Evolutionary conservation across 2,329 filamentous ascomycete species (phyloP), one percentile per base, ranked within the genome.

Genomic region (Ceratocystis lukuohia): DNA sequence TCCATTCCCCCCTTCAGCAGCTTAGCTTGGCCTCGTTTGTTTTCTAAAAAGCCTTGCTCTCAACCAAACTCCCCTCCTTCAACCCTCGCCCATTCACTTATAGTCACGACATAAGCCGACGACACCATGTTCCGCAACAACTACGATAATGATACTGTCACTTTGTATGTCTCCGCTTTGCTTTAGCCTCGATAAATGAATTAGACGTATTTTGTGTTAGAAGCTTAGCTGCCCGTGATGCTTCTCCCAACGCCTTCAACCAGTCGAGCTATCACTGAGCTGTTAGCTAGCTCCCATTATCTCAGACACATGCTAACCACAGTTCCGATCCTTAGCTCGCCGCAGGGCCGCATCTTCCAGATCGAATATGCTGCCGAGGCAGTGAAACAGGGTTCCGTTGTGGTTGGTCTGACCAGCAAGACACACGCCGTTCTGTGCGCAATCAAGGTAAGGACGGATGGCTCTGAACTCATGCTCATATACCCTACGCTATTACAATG

Each of bases 131-230:
- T 99, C 81, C 86, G 94, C 80, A 99, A 99, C 84, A 97, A 97
- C 80, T 99, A 99, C 84, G 94, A 99, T 82, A 99, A 99, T 86
- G 94, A 99, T 79, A 96, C 93, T 70, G 92, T 97, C 80, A 99
- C 94, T 80, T 99, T 97, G 91, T 96, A 83, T 79, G 87, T 79
- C 74, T 70, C 25, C 25, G n/a, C n/a, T n/a, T 3, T 20, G 25
- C 28, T 7, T 6, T 17, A 4, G 28, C 20, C 1, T 37, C 20
- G 10, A 33, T 53, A 15, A 15, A 22, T 53, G 20, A 53, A 10
- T 15, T 17, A 15, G 48, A 10, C 25, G 22, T 12, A 28, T 25
- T 15, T 28, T 12, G 33, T 15, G n/a, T n/a, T 22, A 12, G 8
- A 50, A 48, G 44, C 20, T 33, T 33, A 1, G 22, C 44, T n/a